Percentiles rank a stretch among this genome's conserved stretches.
Evolutionary conservation across 2,329 filamentous ascomycete species (phyloP).

Genomic region (Tolypocladium nubicola): DNA sequence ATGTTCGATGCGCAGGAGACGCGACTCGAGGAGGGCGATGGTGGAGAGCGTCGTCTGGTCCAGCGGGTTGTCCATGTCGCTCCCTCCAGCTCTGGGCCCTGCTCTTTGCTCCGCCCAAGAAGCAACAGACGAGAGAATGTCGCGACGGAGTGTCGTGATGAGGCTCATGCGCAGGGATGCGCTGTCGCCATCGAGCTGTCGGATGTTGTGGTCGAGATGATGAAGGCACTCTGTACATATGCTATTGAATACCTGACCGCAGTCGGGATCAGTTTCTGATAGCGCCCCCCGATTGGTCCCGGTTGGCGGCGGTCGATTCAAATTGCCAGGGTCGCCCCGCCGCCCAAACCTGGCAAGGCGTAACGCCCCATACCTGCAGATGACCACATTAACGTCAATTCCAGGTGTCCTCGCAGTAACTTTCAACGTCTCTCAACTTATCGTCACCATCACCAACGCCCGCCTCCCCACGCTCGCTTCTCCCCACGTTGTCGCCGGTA

Average conservation of each 20-base stretch:
- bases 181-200: neutral
- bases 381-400: neutral
- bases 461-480: neutral
- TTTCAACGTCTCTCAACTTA: neutral
- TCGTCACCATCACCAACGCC: neutral
- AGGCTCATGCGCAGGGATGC: neutral
- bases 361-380: neutral
- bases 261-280: too few species aligned
- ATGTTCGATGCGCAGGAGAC: conserved; percentile 49
- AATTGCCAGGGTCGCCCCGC: neutral
- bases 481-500: neutral
- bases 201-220: neutral
- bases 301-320: neutral
- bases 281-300: neutral
- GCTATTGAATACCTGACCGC: too few species aligned
- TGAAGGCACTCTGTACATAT: neutral
- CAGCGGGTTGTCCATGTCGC: conserved; percentile 24
- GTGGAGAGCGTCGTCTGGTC: conserved; percentile 45
- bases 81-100: neutral
- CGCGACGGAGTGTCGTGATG: neutral
- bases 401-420: neutral
- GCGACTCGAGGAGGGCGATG: conserved; percentile 45
- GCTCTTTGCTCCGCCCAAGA: neutral
- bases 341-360: neutral
- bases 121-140: neutral